These are phyloP conservation scores for Pulveroboletus sp. DNA, from an alignment of 768 basidiomycete genomes.

Conservation along the genomic window DNA sequence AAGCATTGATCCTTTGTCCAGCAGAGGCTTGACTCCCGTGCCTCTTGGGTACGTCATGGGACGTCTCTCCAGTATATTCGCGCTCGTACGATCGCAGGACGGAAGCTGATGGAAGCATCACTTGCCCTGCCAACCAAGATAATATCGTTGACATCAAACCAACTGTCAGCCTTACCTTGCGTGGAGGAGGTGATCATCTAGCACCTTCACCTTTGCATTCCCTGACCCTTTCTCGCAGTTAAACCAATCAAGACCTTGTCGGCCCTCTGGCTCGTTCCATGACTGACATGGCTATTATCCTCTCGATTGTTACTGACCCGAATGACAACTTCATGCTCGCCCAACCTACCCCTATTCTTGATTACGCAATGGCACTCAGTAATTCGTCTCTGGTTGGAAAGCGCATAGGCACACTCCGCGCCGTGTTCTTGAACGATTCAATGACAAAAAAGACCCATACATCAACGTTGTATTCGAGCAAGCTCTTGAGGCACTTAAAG, in stretches of 20 bases:
- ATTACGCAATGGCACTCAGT: constrained; percentile 53
- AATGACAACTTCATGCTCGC: constrained; percentile 54
- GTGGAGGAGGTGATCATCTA: constrained; percentile 47
- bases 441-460: constrained; percentile 26
- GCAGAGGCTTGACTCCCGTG: constrained; percentile 43
- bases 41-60: constrained; percentile 34
- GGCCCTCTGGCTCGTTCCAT: constrained; percentile 56
- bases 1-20: too few species aligned
- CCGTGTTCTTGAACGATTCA: constrained; percentile 30
- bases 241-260: constrained; percentile 59
- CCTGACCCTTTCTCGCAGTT: constrained; percentile 33
- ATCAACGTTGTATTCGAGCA: constrained; percentile 38
- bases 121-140: constrained; percentile 49
- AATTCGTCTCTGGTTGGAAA: constrained; percentile 46
- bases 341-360: constrained; percentile 51
- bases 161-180: constrained; percentile 56
- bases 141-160: constrained; percentile 61
- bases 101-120: constrained; percentile 56
- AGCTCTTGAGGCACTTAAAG: constrained; percentile 36
- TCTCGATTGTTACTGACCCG: constrained; percentile 56
- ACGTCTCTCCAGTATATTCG: neutral
- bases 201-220: neutral
- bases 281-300: constrained; percentile 52
- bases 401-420: constrained; percentile 52
- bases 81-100: constrained; percentile 20